Base-by-base conservation (phyloP, 2,329 filamentous ascomycete genomes). In the Pleurostoma richardsiae region DNA sequence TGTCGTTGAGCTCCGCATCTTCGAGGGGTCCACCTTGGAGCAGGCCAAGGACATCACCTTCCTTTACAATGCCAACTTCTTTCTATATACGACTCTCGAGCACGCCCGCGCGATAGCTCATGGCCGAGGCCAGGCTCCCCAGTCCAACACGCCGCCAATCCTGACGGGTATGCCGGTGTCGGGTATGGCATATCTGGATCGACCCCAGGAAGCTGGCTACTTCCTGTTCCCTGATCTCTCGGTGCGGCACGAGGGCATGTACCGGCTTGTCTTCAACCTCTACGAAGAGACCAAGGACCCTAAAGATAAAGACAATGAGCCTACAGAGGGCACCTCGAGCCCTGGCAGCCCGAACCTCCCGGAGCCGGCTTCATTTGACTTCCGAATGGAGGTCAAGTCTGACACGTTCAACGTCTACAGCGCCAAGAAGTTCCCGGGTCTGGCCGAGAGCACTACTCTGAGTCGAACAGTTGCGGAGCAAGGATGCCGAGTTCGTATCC, bases 171-270 rank as follows among this genome's bases (percentile, higher is more conserved):
- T 95, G 57, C 90, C 91, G 1, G 92, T 96, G 10, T 94, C 92
- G 19, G 94, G 92, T 48, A 95, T 96, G 79, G 91, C 92, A 28
- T 96, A 97, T 62, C 79, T 99, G 43, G 92, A 97, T 63, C 86
- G 92, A 40, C 94, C 94, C 3, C 68, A 70, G 38, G 79, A 83
- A 55, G 82, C 81, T 39, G 94, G 91, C 46, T 99, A 97, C 67
- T 99, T 99, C 68, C 88, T 99, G 65, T 99, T 99, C 64, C 94
- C 94, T 3, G 94, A 99, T 66, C 74, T 97, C 29, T 96, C 92
- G 0, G 92, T 99, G 42, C 85, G 94, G 47, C 92, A 99, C 60
- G 94, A 99, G 67, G 94, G 94, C 52, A 85, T 86, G 56, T 99
- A 96, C 66, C 79, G 86, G n/a, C 71, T 99, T 46, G 88, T 84